Evolutionary conservation across 495 filamentous ascomycete species (phyloP).

Genomic region (Penicillium salamii): DNA sequence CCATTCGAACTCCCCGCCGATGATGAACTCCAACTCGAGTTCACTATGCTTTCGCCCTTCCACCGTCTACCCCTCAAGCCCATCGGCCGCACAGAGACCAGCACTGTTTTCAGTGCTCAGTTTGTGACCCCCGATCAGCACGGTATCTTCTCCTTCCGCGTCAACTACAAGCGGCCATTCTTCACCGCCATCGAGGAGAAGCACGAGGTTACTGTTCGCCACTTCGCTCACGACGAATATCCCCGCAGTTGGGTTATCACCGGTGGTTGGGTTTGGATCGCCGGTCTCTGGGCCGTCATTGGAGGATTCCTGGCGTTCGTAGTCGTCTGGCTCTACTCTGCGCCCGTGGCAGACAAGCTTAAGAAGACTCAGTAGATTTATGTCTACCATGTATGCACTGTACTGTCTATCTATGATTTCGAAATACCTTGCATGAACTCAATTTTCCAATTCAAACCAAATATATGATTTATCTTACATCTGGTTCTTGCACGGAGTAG

Average conservation of each 20-base stretch:
- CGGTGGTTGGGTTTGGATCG: constrained; percentile 94
- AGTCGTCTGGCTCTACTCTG: constrained; percentile 85
- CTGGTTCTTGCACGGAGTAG: too few species aligned
- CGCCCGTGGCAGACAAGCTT: constrained; percentile 44
- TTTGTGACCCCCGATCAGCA: constrained; percentile 93
- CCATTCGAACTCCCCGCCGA: constrained; percentile 67
- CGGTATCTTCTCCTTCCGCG: constrained; percentile 94
- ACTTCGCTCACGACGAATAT: constrained; percentile 97
- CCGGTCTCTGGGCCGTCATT: constrained; percentile 80
- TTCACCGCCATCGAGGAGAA: constrained; percentile 89
- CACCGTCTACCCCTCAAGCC: constrained; percentile 78
- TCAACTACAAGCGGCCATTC: constrained; percentile 96
- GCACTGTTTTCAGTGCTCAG: constrained; percentile 67
- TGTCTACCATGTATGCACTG: constrained; percentile 13
- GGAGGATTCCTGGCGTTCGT: constrained; percentile 83
- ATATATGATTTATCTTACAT: constrained; percentile 1
- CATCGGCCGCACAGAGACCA: constrained; percentile 55
- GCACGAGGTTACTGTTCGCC: constrained; percentile 86
- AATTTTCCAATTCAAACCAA: neutral
- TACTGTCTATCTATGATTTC: constrained; percentile 19
- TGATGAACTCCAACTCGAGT: constrained; percentile 88
- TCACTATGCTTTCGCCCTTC: constrained; percentile 98
- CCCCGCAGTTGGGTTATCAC: constrained; percentile 85
- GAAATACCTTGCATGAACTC: constrained; percentile 10
- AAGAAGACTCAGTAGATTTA: constrained; percentile 71